A percentile compares a stretch with the other conserved stretches of the same genome.
Evolutionary conservation across 768 basidiomycete species (phyloP).

Genomic region (Lactifluus volemus): DNA sequence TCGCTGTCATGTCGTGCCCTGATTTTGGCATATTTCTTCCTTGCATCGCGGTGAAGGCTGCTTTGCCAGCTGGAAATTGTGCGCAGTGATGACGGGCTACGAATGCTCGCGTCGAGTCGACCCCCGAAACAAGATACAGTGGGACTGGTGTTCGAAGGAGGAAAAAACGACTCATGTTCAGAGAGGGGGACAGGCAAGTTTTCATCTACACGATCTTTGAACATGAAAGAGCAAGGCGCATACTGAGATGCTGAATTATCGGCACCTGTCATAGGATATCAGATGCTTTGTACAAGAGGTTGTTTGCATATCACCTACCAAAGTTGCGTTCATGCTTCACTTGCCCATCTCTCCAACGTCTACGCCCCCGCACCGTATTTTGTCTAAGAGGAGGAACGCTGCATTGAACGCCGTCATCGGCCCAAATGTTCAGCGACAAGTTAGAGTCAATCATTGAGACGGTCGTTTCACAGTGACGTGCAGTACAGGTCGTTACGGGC

Average conservation of each 20-base stretch:
- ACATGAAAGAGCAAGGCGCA: neutral
- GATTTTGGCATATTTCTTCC: neutral
- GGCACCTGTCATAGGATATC: neutral
- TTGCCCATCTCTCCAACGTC: neutral
- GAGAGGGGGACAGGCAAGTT: neutral
- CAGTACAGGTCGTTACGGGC: slow-evolving; percentile 3
- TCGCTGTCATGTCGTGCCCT: neutral
- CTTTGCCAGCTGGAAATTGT: slow-evolving; percentile 6
- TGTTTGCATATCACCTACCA: neutral
- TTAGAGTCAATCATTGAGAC: neutral
- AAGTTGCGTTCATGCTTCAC: neutral
- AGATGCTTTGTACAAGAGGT: neutral
- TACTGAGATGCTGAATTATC: neutral
- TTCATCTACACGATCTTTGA: neutral
- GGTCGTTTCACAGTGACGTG: slow-evolving; percentile 1
- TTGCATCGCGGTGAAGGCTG: neutral
- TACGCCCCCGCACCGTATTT: neutral
- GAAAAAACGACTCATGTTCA: neutral
- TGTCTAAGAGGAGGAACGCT: neutral
- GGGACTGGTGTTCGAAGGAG: neutral
- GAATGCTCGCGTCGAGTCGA: neutral
- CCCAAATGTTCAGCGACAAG: neutral
- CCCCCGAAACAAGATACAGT: neutral
- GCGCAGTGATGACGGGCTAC: neutral
- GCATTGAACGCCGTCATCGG: neutral